Base-by-base conservation (phyloP, 1,284 basidiomycete genomes). In the Xerocomus amazonicus region DNA sequence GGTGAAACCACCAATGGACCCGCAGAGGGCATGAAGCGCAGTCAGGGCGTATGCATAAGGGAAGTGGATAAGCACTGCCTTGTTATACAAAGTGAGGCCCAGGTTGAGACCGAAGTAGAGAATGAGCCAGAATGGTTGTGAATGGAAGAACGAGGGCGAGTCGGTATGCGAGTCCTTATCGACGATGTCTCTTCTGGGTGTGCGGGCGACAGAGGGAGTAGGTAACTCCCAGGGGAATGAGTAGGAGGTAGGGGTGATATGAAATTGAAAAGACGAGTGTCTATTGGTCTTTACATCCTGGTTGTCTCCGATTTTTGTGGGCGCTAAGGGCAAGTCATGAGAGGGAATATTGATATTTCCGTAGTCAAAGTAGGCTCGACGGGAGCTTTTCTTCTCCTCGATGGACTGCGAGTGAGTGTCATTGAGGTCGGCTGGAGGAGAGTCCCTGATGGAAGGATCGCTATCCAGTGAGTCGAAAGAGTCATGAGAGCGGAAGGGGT, bases 1-100 rank as follows among this genome's bases (percentile, higher is more conserved):
- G 28, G 85, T 53, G 54, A 78, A 78, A n/a, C 86, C 86, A n/a
- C 94, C 94, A 13, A 90, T 68, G 31, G 83, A 80, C 0, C 90
- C 90, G 46, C 83, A 91, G n/a, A 94, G 70, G 0, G 91, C 84
- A 62, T 94, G 92, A 2, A 94, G 59, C 4, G 91, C 90, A 2
- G 92, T 94, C 29, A 95, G 77, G 2, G 89, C 89, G 72, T 95
- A 97, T 4, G 94, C 93, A 63, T 92, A 97, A 0, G 94, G 94
- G 66, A 97, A 97, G 49, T 79, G 80, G 47, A 90, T 84, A 51
- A 97, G 80, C 9, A 97, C 85, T 37, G 82, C 75, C 71, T 97
- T 97, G 80, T 97, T 97, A 72, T 92, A 95, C 37, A 97, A 73
- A 1, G 94, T 97, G 55, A 97, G 79, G 7, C 80, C 79, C 31